These are phyloP conservation scores for Phytophthora syringae DNA, from an alignment of 352 stramenopile genomes.

Conservation along the genomic window DNA sequence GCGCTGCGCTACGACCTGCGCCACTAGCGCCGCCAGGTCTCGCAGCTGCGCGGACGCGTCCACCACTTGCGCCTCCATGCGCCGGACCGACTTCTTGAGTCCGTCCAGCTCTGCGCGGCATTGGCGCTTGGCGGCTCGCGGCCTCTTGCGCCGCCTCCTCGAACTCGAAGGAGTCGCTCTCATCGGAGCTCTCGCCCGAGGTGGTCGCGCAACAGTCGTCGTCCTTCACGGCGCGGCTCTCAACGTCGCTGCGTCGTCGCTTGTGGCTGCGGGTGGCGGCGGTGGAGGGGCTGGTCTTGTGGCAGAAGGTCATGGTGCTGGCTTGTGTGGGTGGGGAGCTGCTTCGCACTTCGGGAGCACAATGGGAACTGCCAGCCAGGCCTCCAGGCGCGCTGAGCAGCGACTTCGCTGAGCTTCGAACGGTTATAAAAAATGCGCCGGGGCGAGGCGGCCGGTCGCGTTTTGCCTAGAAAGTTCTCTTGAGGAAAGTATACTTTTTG, in stretches of 20 bases:
- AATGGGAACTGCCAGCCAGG: conserved; percentile 37
- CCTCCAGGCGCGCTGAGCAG: not conserved
- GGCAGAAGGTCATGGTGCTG: conserved; percentile 17
- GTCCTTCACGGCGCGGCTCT: conserved; percentile 1
- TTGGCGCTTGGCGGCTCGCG: conserved; percentile 35
- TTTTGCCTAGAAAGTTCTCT: conserved; percentile 11
- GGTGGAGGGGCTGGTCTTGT: not conserved
- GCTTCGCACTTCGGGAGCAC: conserved; percentile 29
- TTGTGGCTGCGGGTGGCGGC: conserved; percentile 27
- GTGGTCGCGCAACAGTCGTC: conserved; percentile 30
- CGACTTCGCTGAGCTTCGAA: conserved; percentile 33
- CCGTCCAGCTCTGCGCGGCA: conserved; percentile 35
- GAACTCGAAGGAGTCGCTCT: conserved; percentile 27
- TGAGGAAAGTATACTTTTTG: conserved; percentile 30
- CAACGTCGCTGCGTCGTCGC: conserved; percentile 26
- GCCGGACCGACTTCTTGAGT: conserved; percentile 45
- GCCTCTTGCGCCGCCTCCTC: conserved; percentile 20
- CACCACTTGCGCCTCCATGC: conserved; percentile 52
- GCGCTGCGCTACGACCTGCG: conserved; percentile 41
- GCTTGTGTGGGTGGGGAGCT: too few species aligned
- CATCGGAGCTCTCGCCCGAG: conserved; percentile 45
- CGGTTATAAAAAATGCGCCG: conserved; percentile 45
- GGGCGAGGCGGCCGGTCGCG: conserved; percentile 35
- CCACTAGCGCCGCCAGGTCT: conserved; percentile 55
- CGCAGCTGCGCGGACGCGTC: conserved; percentile 48